Evolutionary conservation across 2,329 filamentous ascomycete species (phyloP), one percentile per base, ranked within the genome.

Genomic region (Colletotrichum liriopes): DNA sequence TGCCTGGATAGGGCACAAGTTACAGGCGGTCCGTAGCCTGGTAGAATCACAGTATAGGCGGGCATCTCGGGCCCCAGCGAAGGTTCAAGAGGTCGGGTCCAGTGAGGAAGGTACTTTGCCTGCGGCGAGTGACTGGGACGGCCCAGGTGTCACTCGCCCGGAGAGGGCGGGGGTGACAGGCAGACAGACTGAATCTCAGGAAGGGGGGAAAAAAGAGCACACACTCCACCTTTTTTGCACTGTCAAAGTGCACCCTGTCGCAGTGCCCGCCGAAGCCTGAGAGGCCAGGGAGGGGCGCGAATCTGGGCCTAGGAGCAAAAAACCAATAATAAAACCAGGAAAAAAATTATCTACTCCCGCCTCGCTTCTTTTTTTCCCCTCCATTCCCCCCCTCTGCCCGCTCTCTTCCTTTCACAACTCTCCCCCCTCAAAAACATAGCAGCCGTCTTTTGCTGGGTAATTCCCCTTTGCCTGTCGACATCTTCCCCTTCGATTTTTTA

Each of bases 401-500:
- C 71, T 73, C 61, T 71, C 67, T 71, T 73, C 67, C 71, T 73
- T 71, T 69, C 70, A 72, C 70, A 72, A 69, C 65, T 69, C 69
- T 60, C n/a, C 65, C 64, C 63, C 67, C 41, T 43, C 39, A 54
- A 71, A 65, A 70, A 71, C 51, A 73, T 63, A 73, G 67, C 71
- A 73, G 67, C 51, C 61, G 67, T 65, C 61, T 63, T 65, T 73
- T 52, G 67, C 71, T 73, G 67, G 67, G 62, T 71, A 43, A 73
- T 67, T 68, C 59, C 67, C 61, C 71, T 68, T 75, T 73, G 72
- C 76, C 74, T 74, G 76, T 77, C 77, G 76, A 73, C 51, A 74
- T 73, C 61, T 73, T 67, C 73, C 65, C 70, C 69, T 72, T 71
- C 67, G 74, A 75, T 72, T 71, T 63, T 74, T 72, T 74, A 74